phyloP scores from a whole-genome alignment of 2,329 filamentous ascomycete genomes.

The Xylariales sp. region DNA sequence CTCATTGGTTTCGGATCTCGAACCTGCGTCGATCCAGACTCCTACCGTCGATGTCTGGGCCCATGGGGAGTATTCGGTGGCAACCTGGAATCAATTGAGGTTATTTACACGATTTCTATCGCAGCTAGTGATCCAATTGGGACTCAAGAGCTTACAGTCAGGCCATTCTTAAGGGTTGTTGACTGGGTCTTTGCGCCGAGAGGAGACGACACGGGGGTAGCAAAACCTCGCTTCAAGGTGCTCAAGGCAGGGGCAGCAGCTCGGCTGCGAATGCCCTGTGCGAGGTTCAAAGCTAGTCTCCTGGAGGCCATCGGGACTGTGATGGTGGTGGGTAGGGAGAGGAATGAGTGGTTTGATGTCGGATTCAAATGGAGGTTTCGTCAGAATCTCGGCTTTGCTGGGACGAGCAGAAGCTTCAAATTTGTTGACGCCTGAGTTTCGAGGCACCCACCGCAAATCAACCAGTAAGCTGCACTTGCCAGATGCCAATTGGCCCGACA shows the following conservation, averaged over 20 bases:
- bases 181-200: slow-evolving; percentile 81
- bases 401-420: slow-evolving; percentile 6
- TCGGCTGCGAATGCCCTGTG: slow-evolving; percentile 84
- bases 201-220: slow-evolving; percentile 67
- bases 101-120: slow-evolving; percentile 11
- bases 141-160: slow-evolving; percentile 66
- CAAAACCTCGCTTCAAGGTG: slow-evolving; percentile 80
- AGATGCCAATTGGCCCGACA: slow-evolving; percentile 4
- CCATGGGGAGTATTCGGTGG: slow-evolving; percentile 96
- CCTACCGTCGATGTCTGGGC: slow-evolving; percentile 97
- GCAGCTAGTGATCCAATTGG: slow-evolving; percentile 19
- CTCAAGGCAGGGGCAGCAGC: slow-evolving; percentile 75
- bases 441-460: slow-evolving; percentile 1
- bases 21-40: slow-evolving; percentile 99
- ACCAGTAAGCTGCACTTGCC: slow-evolving; percentile 6
- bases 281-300: slow-evolving; percentile 93
- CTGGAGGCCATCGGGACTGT: slow-evolving; percentile 76
- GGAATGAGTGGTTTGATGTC: slow-evolving; percentile 53
- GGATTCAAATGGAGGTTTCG: slow-evolving; percentile 21
- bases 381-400: slow-evolving; percentile 15
- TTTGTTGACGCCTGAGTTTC: slow-evolving; percentile 17
- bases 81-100: slow-evolving; percentile 60
- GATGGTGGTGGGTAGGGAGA: slow-evolving; percentile 37
- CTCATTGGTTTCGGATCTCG: slow-evolving; percentile 94
- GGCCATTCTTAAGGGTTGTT: slow-evolving; percentile 93